A percentile compares a stretch with the other conserved stretches of the same genome.
phyloP scores from a whole-genome alignment of 192 early-diverging fungal genomes.

The Kappamyces sp. region DNA sequence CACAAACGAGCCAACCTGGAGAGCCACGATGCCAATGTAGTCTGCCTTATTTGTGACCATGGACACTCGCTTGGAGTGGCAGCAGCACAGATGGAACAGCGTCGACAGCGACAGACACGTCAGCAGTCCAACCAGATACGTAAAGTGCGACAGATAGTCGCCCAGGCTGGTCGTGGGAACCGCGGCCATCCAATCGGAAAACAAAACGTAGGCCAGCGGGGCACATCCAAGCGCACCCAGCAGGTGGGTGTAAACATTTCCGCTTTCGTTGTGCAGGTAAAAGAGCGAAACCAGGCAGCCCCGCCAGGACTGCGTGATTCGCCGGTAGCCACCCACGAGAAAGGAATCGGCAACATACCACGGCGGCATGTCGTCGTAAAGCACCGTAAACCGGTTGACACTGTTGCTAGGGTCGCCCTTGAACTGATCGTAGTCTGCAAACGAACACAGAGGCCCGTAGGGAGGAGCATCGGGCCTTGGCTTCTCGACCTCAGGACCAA shows the following conservation, averaged over 20 bases:
- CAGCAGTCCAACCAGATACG: slow-evolving; percentile 71
- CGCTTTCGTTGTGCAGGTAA: slow-evolving; percentile 90
- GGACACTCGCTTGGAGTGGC: slow-evolving; percentile 70
- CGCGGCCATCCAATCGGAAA: slow-evolving; percentile 15
- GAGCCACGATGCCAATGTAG: slow-evolving; percentile 82
- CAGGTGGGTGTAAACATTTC: slow-evolving; percentile 85
- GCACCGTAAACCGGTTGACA: slow-evolving; percentile 6
- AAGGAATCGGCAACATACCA: slow-evolving; percentile 67
- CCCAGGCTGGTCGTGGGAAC: slow-evolving; percentile 45
- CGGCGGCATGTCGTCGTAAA: slow-evolving; percentile 13
- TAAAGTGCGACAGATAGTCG: slow-evolving; percentile 66
- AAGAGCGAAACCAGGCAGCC: slow-evolving; percentile 69
- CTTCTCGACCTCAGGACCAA: too few relatives aligned
- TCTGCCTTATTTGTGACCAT: slow-evolving; percentile 82
- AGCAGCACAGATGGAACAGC: slow-evolving; percentile 73
- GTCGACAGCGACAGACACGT: slow-evolving; percentile 74
- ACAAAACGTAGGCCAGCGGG: too few relatives aligned
- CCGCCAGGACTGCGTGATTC: slow-evolving; percentile 64
- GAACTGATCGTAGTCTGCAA: slow-evolving; percentile 13
- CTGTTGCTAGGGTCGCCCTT: slow-evolving; percentile 8
- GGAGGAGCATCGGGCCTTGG: background rate
- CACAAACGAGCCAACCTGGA: slow-evolving; percentile 58
- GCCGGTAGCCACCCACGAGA: slow-evolving; percentile 77
- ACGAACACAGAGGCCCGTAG: background rate
- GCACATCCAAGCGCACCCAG: slow-evolving; percentile 51